Evolutionary conservation across 2,329 filamentous ascomycete genomes (phyloP).

Genomic region (Rutstroemia sp.): DNA sequence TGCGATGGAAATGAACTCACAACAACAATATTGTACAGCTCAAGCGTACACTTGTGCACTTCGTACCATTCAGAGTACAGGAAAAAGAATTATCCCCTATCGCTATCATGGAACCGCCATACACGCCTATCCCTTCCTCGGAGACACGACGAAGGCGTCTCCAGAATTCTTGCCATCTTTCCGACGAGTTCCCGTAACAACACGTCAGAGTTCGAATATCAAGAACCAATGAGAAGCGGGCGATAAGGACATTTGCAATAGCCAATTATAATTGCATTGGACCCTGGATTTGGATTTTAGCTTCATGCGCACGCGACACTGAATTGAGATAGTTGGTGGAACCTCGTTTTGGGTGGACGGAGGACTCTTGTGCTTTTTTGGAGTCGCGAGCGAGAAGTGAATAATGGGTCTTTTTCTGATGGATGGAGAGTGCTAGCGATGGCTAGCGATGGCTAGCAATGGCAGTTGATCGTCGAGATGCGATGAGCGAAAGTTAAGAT

Average conservation of each 20-base stretch:
- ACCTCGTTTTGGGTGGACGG: not conserved
- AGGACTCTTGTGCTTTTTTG: not conserved
- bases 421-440: too few species aligned
- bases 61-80: too few species aligned
- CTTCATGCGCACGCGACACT: slow-evolving; percentile 15
- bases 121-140: too few species aligned
- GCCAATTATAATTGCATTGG: not conserved
- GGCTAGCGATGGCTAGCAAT: too few species aligned
- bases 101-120: too few species aligned
- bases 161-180: not conserved
- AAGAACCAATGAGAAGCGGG: not conserved
- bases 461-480: too few species aligned
- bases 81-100: too few species aligned
- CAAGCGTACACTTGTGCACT: too few species aligned
- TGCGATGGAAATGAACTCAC: too few species aligned
- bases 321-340: not conserved
- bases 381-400: not conserved
- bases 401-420: not conserved
- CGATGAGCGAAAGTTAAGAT: too few species aligned
- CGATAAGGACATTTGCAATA: not conserved
- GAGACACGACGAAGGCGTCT: not conserved
- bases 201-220: not conserved
- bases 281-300: not conserved
- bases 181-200: not conserved
- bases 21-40: too few species aligned